Evolutionary conservation across 306 rosid species (phyloP).

Genomic region (Vigna reflexopilosa): DNA sequence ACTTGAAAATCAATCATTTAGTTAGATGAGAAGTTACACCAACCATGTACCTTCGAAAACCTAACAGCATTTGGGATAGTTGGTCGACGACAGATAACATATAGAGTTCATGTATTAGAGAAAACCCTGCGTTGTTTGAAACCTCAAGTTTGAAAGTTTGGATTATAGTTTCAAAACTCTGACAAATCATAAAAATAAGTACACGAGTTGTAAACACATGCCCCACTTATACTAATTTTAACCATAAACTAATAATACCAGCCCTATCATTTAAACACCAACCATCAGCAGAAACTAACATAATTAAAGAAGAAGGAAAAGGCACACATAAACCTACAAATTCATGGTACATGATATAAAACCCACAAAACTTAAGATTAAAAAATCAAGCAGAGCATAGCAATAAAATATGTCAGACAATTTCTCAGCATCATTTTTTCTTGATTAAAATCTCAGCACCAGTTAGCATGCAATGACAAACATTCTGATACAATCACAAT

Average conservation of each 20-base stretch:
- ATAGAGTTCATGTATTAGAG: neutral
- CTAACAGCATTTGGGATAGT: conserved; percentile 3
- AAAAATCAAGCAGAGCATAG: conserved; percentile 25
- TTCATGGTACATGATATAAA: conserved; percentile 7
- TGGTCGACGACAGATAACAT: neutral
- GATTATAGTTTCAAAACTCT: neutral
- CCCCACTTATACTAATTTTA: conserved; percentile 25
- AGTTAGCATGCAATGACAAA: conserved; percentile 30
- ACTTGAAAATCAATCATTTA: neutral
- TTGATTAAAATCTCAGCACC: conserved; percentile 17
- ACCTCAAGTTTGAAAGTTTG: neutral
- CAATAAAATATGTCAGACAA: neutral
- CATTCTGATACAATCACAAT: conserved; percentile 40
- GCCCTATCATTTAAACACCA: conserved; percentile 12
- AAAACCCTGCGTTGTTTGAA: neutral
- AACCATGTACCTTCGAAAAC: neutral
- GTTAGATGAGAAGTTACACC: neutral
- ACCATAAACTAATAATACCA: conserved; percentile 17
- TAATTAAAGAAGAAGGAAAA: neutral
- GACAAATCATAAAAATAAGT: neutral
- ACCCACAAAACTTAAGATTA: conserved; percentile 22
- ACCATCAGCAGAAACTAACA: conserved; percentile 14
- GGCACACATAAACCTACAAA: neutral
- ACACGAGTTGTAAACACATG: neutral
- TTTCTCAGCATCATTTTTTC: neutral